phyloP scores from a whole-genome alignment of 495 filamentous ascomycete species.

The Talaromyces liani region DNA sequence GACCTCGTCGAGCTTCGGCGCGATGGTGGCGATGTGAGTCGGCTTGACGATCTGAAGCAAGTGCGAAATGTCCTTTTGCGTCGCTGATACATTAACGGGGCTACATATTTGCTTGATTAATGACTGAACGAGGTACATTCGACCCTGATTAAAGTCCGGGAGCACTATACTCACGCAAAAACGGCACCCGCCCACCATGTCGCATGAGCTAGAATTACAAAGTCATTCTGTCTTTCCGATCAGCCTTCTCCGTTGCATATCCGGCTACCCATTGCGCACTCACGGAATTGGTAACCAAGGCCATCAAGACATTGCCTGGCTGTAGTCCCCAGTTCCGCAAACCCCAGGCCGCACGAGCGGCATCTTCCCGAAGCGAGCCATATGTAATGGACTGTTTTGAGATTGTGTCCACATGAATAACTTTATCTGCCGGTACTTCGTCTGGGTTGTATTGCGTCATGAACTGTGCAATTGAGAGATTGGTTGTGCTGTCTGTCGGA shows the following conservation, averaged over 20 bases:
- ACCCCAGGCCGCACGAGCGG: constrained; percentile 13
- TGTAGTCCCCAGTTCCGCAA: constrained; percentile 13
- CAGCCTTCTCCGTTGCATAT: too few species aligned
- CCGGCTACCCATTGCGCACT: background rate
- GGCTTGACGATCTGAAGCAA: background rate
- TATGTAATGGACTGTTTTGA: too few species aligned
- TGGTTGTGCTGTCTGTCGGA: constrained; percentile 11
- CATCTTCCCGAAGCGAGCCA: constrained; percentile 8
- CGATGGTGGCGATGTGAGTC: background rate
- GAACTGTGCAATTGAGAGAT: constrained; percentile 15
- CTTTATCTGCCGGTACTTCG: constrained; percentile 12
- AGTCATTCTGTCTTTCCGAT: background rate
- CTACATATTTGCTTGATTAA: too few species aligned
- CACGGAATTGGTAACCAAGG: constrained; percentile 15
- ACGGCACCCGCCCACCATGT: background rate
- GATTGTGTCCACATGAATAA: constrained; percentile 12
- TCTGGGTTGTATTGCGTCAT: constrained; percentile 17
- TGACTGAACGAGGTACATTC: too few species aligned
- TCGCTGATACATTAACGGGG: background rate
- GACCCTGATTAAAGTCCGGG: background rate
- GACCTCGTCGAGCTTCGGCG: background rate
- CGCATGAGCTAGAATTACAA: background rate
- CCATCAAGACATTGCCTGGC: constrained; percentile 12
- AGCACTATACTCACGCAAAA: background rate
- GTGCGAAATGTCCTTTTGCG: background rate